phyloP scores from a whole-genome alignment of 2,329 filamentous ascomycete species.

The Penicillium sp. region DNA sequence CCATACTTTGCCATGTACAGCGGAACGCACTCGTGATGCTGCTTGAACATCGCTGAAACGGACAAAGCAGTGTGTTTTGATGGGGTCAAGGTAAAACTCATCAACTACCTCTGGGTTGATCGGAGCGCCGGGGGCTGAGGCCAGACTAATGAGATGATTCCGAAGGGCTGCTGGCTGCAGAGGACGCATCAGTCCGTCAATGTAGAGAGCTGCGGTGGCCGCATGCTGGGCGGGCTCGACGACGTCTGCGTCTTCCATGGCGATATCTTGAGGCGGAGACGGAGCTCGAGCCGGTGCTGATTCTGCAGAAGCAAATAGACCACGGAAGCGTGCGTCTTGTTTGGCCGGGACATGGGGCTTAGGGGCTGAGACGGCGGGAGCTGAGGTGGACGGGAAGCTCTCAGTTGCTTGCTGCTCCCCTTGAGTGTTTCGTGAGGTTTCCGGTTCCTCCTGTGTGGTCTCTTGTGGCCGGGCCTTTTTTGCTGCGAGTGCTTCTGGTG shows the following conservation, averaged over 20 bases:
- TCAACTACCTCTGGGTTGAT: slow-evolving; percentile 62
- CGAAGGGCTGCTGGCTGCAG: slow-evolving; percentile 71
- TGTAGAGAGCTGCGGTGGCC: slow-evolving; percentile 80
- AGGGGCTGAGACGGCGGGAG: not conserved
- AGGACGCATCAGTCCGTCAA: slow-evolving; percentile 87
- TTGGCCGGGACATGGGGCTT: slow-evolving; percentile 27
- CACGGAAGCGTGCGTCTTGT: slow-evolving; percentile 55
- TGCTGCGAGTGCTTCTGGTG: slow-evolving; percentile 55
- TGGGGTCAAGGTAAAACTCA: slow-evolving; percentile 78
- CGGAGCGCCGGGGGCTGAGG: slow-evolving; percentile 59
- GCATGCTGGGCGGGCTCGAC: slow-evolving; percentile 67
- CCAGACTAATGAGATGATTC: slow-evolving; percentile 71
- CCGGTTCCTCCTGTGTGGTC: slow-evolving; percentile 22
- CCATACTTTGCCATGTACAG: slow-evolving; percentile 80
- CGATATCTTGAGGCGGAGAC: slow-evolving; percentile 31
- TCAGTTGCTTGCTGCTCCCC: slow-evolving; percentile 23
- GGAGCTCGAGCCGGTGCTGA: slow-evolving; percentile 28
- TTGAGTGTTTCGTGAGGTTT: slow-evolving; percentile 21
- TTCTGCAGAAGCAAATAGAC: slow-evolving; percentile 46
- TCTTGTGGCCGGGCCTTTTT: slow-evolving; percentile 61
- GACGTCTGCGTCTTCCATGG: slow-evolving; percentile 45
- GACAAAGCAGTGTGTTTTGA: slow-evolving; percentile 87
- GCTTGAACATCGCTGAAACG: slow-evolving; percentile 70
- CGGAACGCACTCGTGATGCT: slow-evolving; percentile 75
- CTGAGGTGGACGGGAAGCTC: too few relatives aligned